Conservation (phyloP, 106 monocot species). For the Acanthochlamys bracteata region DNA sequence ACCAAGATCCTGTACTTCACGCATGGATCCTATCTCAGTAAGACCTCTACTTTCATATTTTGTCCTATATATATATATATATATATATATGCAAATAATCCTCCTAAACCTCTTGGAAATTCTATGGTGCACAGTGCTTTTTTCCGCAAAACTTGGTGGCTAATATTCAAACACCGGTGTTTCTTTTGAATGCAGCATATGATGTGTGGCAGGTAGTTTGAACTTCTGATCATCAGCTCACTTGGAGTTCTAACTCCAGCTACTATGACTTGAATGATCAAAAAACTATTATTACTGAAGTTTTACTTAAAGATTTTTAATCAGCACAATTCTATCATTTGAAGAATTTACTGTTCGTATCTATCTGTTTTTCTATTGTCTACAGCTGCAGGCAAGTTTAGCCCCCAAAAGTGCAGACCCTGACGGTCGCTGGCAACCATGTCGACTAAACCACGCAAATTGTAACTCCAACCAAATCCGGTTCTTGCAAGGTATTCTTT, state of each 20-base stretch:
- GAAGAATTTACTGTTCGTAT: no score
- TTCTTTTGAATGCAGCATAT: slow-evolving; percentile 86
- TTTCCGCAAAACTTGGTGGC: slow-evolving; percentile 77
- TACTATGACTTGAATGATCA: not conserved
- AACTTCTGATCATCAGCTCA: not conserved
- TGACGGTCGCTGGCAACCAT: slow-evolving; percentile 42
- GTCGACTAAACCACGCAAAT: slow-evolving; percentile 32
- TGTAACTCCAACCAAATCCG: slow-evolving; percentile 47
- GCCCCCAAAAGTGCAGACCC: slow-evolving; percentile 50
- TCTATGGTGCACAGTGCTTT: slow-evolving; percentile 68
- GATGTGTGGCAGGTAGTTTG: slow-evolving; percentile 81
- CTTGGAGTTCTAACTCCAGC: not conserved
- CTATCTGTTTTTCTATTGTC: not conserved
- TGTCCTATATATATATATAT: not conserved
- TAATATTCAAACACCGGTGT: slow-evolving; percentile 66
- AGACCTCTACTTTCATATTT: not conserved
- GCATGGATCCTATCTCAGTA: not conserved
- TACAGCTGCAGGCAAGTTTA: slow-evolving; percentile 53
- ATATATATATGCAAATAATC: no score
- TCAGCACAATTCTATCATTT: not conserved
- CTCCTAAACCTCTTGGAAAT: no score
- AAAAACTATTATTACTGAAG: not conserved
- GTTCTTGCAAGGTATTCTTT: slow-evolving; percentile 47
- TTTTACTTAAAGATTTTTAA: not conserved
- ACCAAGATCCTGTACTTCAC: not conserved